Conservation (phyloP, 306 rosid genomes). For the Luffa aegyptiaca region DNA sequence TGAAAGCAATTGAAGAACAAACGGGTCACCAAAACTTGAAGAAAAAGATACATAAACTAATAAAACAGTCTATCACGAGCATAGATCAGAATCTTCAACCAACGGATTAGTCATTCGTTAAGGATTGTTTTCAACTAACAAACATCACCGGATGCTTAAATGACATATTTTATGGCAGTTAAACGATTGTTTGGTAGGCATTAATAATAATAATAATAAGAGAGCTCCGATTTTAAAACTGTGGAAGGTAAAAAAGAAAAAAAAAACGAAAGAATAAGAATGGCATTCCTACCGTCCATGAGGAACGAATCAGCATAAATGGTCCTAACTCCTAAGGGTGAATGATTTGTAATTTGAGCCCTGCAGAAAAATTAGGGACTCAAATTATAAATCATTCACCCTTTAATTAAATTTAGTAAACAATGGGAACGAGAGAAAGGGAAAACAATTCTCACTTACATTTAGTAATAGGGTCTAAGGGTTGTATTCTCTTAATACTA, state of each 20-base stretch:
- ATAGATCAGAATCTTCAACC: not conserved
- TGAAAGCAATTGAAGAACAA: slow-evolving; percentile 23
- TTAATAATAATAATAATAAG: not conserved
- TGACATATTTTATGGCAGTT: not conserved
- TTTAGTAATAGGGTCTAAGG: not conserved
- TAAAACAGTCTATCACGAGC: not conserved
- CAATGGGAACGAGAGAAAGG: not conserved
- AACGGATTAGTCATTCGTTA: not conserved
- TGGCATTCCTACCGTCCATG: too few relatives aligned
- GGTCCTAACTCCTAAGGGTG: too few relatives aligned
- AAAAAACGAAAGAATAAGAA: too few relatives aligned
- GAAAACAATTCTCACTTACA: not conserved
- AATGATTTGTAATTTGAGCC: too few relatives aligned
- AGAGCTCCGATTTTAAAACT: not conserved
- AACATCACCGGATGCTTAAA: not conserved
- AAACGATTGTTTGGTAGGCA: not conserved
- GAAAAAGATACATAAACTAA: not conserved
- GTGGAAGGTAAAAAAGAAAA: not conserved
- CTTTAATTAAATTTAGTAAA: not conserved
- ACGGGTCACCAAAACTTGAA: not conserved
- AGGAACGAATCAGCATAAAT: too few relatives aligned
- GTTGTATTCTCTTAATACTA: not conserved
- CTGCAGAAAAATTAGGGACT: not conserved
- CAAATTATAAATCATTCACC: not conserved
- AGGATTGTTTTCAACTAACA: not conserved